Evolutionary conservation across 148 eudicot species (phyloP), one percentile per base, ranked within the genome.

Genomic region (Oxyria digyna): DNA sequence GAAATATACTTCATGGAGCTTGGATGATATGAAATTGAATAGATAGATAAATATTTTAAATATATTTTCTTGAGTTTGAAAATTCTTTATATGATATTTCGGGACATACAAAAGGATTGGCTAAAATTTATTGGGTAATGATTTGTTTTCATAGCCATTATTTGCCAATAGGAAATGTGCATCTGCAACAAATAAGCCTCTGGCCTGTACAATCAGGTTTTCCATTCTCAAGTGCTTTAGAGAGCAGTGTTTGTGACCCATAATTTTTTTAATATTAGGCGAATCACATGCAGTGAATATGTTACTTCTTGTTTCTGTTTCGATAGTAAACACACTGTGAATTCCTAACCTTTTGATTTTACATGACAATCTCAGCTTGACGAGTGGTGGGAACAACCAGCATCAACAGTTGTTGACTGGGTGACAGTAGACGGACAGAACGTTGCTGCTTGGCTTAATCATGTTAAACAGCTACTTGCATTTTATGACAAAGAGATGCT

Each of bases 351-450:
- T 38, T 37, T 67, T 67, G 15, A 18, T 38, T 57, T 26, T 12
- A 31, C 38, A 29, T 31, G 18, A 59, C n/a, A 27, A 35, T 41
- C 78, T 74, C 86, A 95, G 99, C 93, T 95, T 48, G 99, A 87
- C 75, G 99, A 95, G 76, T 95, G 99, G 99, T 95, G 99, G 99
- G 97, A 95, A 77, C 99, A 95, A 76, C 99, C 97, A 45, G 99
- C 97, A 35, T 87, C 97, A 40, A 85, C 89, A 62, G 91, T 88
- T 33, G 97, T 87, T 68, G 99, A 95, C 75, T 91, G 99, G 99
- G 91, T 88, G 42, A 71, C 87, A 31, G 96, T 95, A 42, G 99
- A 95, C 74, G 97, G 99, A 35, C 84, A 91, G 79, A 91, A 91
- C 67, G 97, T 87, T 41, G 84, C 85, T 67, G 85, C 91, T 42